Evolutionary conservation across 345 rosid genomes (phyloP).

Genomic region (Pugionium cornutum): DNA sequence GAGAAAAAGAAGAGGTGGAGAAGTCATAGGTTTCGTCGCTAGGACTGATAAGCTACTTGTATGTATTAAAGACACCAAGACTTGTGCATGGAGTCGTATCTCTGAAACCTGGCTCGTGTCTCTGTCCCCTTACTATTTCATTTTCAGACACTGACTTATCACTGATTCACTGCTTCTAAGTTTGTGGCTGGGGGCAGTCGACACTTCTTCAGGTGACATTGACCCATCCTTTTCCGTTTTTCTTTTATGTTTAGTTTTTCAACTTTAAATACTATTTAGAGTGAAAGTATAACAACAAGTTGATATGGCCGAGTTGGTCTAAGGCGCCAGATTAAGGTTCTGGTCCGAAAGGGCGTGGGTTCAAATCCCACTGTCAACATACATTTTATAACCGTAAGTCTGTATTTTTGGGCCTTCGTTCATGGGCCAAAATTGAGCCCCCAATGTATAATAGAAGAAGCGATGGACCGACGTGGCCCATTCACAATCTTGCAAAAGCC

Average conservation of each 20-base stretch:
- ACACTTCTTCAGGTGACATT: constrained; percentile 42
- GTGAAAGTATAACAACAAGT: constrained; percentile 27
- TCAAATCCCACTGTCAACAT: constrained; percentile 94
- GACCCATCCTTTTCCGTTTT: constrained; percentile 22
- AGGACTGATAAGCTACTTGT: neutral
- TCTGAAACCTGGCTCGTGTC: constrained; percentile 38
- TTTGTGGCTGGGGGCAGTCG: constrained; percentile 37
- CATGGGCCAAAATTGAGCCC: too few species aligned
- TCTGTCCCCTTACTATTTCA: constrained; percentile 35
- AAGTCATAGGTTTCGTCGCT: constrained; percentile 40
- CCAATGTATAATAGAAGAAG: too few species aligned
- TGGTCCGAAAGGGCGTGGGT: constrained; percentile 99
- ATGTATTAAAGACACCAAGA: constrained; percentile 24
- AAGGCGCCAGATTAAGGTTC: constrained; percentile 99
- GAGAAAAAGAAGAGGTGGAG: constrained; percentile 18
- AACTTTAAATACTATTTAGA: too few species aligned
- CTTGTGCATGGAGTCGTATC: constrained; percentile 29
- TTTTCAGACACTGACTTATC: constrained; percentile 33
- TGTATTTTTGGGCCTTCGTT: too few species aligned
- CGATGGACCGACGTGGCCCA: too few species aligned
- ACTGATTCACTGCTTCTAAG: constrained; percentile 9
- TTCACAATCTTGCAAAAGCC: too few species aligned
- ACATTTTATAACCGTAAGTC: too few species aligned
- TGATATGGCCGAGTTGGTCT: constrained; percentile 99
- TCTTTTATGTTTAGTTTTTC: too few species aligned